These are phyloP conservation scores for Populus hybrid DNA, from an alignment of 441 rosid species.

Conservation along the genomic window DNA sequence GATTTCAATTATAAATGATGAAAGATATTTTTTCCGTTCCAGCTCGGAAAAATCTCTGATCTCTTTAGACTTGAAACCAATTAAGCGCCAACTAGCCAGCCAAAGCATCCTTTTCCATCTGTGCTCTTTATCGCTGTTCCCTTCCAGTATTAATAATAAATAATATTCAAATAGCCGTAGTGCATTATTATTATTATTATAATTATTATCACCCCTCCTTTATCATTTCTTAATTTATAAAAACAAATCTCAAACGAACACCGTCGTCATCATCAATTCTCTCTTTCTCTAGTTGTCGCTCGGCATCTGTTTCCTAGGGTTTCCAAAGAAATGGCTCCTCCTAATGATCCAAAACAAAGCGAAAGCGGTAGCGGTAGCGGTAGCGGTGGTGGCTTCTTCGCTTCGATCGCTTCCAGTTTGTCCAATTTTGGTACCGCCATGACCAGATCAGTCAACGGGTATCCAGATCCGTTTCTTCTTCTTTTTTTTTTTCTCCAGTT, in stretches of 20 bases:
- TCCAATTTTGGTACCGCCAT: conserved; percentile 63
- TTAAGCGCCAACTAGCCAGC: not conserved
- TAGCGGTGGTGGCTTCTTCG: conserved; percentile 55
- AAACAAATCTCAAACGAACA: not conserved
- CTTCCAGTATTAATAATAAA: not conserved
- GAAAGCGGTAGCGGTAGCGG: conserved; percentile 19
- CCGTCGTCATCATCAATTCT: not conserved
- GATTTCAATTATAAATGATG: no score
- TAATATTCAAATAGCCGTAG: not conserved
- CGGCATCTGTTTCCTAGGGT: conserved; percentile 9
- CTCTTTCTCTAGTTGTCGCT: not conserved
- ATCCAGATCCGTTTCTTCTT: conserved; percentile 27
- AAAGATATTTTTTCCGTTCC: no score
- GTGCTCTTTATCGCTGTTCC: not conserved
- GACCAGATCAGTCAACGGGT: conserved; percentile 95
- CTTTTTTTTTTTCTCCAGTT: not conserved
- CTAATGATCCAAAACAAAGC: conserved; percentile 61
- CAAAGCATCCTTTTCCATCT: not conserved
- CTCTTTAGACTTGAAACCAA: not conserved
- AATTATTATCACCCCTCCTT: no score
- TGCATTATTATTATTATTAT: not conserved
- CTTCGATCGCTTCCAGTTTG: conserved; percentile 66
- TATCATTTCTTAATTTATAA: no score
- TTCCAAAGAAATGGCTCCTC: conserved; percentile 41
- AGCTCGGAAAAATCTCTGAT: not conserved